Base-by-base conservation (phyloP, 2,329 filamentous ascomycete genomes). In the Trichoderma hamatum region DNA sequence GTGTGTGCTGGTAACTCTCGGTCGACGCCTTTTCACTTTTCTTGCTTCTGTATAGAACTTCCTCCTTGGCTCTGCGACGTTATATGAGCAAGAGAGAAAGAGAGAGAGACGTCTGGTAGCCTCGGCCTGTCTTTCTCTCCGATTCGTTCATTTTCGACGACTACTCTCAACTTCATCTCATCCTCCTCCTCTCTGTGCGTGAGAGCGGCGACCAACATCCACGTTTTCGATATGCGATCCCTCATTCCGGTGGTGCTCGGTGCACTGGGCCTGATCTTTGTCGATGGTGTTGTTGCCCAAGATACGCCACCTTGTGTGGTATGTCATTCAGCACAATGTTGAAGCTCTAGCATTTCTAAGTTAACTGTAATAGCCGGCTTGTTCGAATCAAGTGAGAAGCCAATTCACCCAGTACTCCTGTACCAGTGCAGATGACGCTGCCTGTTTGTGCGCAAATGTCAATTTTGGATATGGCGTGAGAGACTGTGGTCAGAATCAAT, bases 361-460 rank as follows among this genome's bases (percentile, higher is more conserved):
- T 39, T 43, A 36, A 76, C 60, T 32, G 66, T 62, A 21, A 55
- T 24, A 77, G 75, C 70, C 70, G 36, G 60, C 46, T 55, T 78
- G 76, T 56, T 56, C 70, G 28, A 70, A 71, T 34, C 52, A 73
- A 28, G 54, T 72, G 7, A 73, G 73, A 62, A 66, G 55, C 52
- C 55, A 73, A 3, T 76, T 75, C 67, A 34, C 69, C 19, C 72
- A 72, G 19, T 73, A 73, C 55, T 54, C 63, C 11, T 80, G 79
- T 51, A 46, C 56, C n/a, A 75, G 71, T 69, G 76, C 76, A 39
- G 72, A 74, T 52, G 73, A 79, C 32, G 74, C 74, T 24, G 72
- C 75, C 19, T 85, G 84, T 70, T 76, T 85, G 19, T 85, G 84
- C 71, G 72, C 70, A 32, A 70, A 69, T 21, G 26, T 62, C 36